Percentiles rank a stretch among this genome's conserved stretches.
Conservation (phyloP, 208 protist species). For the Angomonas ambiguus region DNA sequence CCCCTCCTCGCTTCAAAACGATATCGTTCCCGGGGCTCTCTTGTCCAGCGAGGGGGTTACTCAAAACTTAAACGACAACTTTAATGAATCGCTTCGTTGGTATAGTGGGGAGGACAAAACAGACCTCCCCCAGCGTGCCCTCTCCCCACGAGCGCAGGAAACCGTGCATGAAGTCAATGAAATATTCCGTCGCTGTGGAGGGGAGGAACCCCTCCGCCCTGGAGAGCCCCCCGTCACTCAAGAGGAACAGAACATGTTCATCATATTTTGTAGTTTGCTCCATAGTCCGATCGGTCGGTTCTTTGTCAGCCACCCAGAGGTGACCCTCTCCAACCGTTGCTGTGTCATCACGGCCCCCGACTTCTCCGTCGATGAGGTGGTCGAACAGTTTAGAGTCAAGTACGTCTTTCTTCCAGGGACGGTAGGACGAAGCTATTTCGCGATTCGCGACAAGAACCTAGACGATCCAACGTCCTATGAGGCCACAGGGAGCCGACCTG, state of each 20-base stretch:
- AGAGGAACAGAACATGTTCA: constrained; percentile 39
- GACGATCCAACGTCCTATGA: not conserved
- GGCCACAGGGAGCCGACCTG: not conserved
- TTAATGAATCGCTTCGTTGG: constrained; percentile 4
- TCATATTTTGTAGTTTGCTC: constrained; percentile 39
- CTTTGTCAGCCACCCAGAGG: constrained; percentile 65
- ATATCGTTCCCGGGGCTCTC: no score
- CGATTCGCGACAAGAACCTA: constrained; percentile 11
- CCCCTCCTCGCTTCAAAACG: not conserved
- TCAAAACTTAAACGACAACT: not conserved
- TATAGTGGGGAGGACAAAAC: not conserved
- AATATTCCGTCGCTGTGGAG: constrained; percentile 40
- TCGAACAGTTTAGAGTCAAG: constrained; percentile 45
- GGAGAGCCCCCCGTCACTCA: constrained; percentile 17
- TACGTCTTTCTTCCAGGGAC: constrained; percentile 54
- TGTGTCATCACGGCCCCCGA: constrained; percentile 62
- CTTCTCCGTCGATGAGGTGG: constrained; percentile 48
- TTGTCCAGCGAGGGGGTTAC: not conserved
- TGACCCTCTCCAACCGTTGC: constrained; percentile 73
- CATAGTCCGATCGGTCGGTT: constrained; percentile 43
- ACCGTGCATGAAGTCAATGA: constrained; percentile 34
- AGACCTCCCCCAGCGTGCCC: not conserved
- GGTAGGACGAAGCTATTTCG: constrained; percentile 64
- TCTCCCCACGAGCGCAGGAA: constrained; percentile 27
- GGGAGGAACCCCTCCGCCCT: not conserved